A percentile compares a stretch with the other conserved stretches of the same genome.
Evolutionary conservation across 2,329 filamentous ascomycete genomes (phyloP).

Genomic region (Epichloe hybrida): DNA sequence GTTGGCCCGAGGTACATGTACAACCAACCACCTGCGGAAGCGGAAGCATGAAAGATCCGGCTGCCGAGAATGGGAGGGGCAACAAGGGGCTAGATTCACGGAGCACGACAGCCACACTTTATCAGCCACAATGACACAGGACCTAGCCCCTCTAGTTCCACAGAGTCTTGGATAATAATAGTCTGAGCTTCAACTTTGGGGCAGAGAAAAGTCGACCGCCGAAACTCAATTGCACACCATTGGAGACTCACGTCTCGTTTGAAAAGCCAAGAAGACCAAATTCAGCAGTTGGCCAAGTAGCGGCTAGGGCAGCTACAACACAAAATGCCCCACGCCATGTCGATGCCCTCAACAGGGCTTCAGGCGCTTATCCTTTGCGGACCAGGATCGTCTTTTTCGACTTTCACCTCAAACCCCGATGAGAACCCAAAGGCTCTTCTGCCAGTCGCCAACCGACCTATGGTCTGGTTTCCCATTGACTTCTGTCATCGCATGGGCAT

Average conservation of each 20-base stretch:
- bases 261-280: neutral
- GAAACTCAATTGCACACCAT: neutral
- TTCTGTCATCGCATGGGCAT: slow-evolving; percentile 75
- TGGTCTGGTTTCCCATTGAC: slow-evolving; percentile 83
- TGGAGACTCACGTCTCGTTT: neutral
- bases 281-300: neutral
- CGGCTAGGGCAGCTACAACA: neutral
- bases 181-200: neutral
- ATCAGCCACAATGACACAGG: neutral
- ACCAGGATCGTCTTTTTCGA: slow-evolving; percentile 68
- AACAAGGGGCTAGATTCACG: neutral
- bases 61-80: slow-evolving; percentile 2
- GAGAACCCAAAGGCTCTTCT: slow-evolving; percentile 72
- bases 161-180: no score
- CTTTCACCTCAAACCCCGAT: slow-evolving; percentile 67
- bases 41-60: slow-evolving; percentile 7
- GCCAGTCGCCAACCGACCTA: slow-evolving; percentile 71
- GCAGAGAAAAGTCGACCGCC: neutral
- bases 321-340: slow-evolving; percentile 60
- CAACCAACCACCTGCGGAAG: neutral
- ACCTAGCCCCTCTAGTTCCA: neutral
- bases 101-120: neutral
- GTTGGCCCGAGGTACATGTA: slow-evolving; percentile 7
- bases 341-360: slow-evolving; percentile 61
- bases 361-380: slow-evolving; percentile 76